phyloP scores from a whole-genome alignment of 495 filamentous ascomycete genomes.

The Penicillium lividum region DNA sequence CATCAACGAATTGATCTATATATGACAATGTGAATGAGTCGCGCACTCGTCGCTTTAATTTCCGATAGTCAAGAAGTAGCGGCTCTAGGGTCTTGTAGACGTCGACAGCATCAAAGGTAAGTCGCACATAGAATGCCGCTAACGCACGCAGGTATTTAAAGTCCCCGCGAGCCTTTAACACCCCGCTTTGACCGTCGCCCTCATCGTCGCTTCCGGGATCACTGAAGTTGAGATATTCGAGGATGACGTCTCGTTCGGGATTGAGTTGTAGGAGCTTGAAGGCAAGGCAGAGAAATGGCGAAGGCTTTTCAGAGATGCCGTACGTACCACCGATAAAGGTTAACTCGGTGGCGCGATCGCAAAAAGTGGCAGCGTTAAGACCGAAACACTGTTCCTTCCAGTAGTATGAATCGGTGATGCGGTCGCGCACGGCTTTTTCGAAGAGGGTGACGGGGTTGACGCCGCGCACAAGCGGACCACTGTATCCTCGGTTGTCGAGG shows the following conservation, averaged over 20 bases:
- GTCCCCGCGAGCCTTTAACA: slow-evolving; percentile 59
- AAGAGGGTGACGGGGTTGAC: slow-evolving; percentile 87
- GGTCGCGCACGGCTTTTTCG: slow-evolving; percentile 90
- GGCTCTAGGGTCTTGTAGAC: slow-evolving; percentile 83
- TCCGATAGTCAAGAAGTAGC: slow-evolving; percentile 77
- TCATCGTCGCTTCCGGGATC: slow-evolving; percentile 42
- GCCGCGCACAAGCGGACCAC: slow-evolving; percentile 66
- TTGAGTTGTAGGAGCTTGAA: slow-evolving; percentile 93
- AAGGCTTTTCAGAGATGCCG: slow-evolving; percentile 76
- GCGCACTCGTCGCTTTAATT: slow-evolving; percentile 72
- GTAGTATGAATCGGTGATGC: slow-evolving; percentile 92
- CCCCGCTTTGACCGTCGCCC: slow-evolving; percentile 24
- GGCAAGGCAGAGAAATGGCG: slow-evolving; percentile 89
- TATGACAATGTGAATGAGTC: slow-evolving; percentile 71
- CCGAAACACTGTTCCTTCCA: slow-evolving; percentile 99
- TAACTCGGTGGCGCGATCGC: slow-evolving; percentile 85
- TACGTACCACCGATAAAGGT: slow-evolving; percentile 84
- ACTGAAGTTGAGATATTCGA: slow-evolving; percentile 71
- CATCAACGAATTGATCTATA: slow-evolving; percentile 94
- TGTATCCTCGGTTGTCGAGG: slow-evolving; percentile 78
- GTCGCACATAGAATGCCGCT: slow-evolving; percentile 87
- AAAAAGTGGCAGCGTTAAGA: slow-evolving; percentile 84
- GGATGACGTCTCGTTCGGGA: slow-evolving; percentile 75
- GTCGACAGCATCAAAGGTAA: slow-evolving; percentile 80
- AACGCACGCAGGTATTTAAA: slow-evolving; percentile 90